Conservation (phyloP, 2,329 filamentous ascomycete species). For the Epichloe uncinata region DNA sequence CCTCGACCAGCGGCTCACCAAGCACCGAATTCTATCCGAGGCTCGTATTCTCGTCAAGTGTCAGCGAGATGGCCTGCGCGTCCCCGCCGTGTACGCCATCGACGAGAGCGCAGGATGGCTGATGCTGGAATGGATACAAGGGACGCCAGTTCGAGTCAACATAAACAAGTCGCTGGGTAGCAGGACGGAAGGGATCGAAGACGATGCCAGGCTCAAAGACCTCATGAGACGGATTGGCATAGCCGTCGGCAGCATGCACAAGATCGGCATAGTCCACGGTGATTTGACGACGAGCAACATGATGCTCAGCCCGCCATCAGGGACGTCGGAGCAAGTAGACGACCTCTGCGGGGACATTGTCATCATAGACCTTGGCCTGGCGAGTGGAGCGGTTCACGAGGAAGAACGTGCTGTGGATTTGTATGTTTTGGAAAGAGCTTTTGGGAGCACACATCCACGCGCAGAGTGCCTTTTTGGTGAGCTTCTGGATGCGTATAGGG, state of each 20-base stretch:
- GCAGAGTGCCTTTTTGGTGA: constrained; percentile 65
- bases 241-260: constrained; percentile 65
- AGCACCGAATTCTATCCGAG: constrained; percentile 77
- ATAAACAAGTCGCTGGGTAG: constrained; percentile 55
- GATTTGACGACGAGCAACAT: constrained; percentile 96
- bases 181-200: constrained; percentile 23
- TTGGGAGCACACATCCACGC: constrained; percentile 84
- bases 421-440: constrained; percentile 89
- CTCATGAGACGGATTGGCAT: constrained; percentile 59
- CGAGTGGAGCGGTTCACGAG: constrained; percentile 65
- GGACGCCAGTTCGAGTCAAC: constrained; percentile 53
- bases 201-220: constrained; percentile 38
- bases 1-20: constrained; percentile 78
- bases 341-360: constrained; percentile 60
- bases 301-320: constrained; percentile 48
- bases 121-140: constrained; percentile 75
- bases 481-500: constrained; percentile 59
- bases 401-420: constrained; percentile 93
- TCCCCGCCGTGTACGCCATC: constrained; percentile 66
- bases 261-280: constrained; percentile 78
- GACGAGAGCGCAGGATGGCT: constrained; percentile 57
- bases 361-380: constrained; percentile 89
- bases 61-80: constrained; percentile 61
- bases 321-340: constrained; percentile 9
- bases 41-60: constrained; percentile 74